Evolutionary conservation across 306 rosid species (phyloP).

Genomic region (Vigna mungo): DNA sequence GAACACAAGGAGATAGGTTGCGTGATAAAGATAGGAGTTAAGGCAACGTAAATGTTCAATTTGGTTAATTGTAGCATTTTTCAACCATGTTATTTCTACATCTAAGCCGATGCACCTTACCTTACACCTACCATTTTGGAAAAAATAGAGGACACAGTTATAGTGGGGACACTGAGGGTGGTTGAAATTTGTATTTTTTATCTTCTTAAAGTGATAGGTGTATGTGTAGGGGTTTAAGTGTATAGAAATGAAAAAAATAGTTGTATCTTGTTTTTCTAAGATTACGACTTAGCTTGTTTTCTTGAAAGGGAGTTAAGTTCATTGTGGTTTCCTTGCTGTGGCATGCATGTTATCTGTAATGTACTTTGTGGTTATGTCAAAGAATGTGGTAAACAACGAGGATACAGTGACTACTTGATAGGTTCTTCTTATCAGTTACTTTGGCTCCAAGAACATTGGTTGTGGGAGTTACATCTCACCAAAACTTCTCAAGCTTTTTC

Average conservation of each 20-base stretch:
- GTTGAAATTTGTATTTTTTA: neutral
- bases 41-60: neutral
- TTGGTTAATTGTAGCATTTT: neutral
- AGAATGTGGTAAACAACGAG: constrained; percentile 6
- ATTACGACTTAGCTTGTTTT: constrained; percentile 25
- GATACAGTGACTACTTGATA: constrained; percentile 38
- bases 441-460: constrained; percentile 48
- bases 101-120: neutral
- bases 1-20: neutral
- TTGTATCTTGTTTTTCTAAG: neutral
- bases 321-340: constrained; percentile 38
- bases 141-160: neutral
- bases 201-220: neutral
- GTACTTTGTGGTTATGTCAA: constrained; percentile 15
- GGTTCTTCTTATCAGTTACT: constrained; percentile 34
- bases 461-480: constrained; percentile 50
- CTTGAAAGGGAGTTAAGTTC: constrained; percentile 37
- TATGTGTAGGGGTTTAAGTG: neutral
- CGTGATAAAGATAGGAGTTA: constrained; percentile 22
- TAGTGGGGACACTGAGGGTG: neutral
- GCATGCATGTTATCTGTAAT: constrained; percentile 39
- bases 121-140: neutral
- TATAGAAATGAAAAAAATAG: neutral
- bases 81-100: neutral
- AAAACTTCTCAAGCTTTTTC: constrained; percentile 9